phyloP scores from a whole-genome alignment of 2,329 filamentous ascomycete species.

The Ascochyta koolunga region DNA sequence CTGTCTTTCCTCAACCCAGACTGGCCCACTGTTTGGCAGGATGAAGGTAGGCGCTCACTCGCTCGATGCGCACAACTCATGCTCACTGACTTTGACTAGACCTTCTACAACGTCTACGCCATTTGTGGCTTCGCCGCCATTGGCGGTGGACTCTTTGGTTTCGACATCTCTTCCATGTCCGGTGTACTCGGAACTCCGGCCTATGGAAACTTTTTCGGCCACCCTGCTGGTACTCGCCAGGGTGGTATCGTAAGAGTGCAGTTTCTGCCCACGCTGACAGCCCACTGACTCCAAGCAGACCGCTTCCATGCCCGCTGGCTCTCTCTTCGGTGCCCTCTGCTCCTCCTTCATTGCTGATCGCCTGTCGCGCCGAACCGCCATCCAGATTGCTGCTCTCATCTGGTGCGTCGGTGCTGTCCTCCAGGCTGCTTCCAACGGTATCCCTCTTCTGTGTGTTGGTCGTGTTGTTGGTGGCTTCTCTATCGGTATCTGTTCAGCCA shows the following conservation, averaged over 20 bases:
- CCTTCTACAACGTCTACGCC: conserved; percentile 60
- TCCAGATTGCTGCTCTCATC: conserved; percentile 53
- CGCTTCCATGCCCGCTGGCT: conserved; percentile 58
- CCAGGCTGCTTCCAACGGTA: conserved; percentile 47
- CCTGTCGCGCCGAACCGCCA: conserved; percentile 52
- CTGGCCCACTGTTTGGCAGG: conserved; percentile 25
- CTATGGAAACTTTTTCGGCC: conserved; percentile 47
- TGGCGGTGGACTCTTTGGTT: conserved; percentile 51
- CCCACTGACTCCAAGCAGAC: conserved; percentile 38
- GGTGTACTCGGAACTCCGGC: conserved; percentile 44
- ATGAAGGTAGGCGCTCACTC: conserved; percentile 34
- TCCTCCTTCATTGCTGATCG: conserved; percentile 56
- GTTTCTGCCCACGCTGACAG: background rate
- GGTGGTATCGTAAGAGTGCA: conserved; percentile 53
- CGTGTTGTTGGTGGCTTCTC: conserved; percentile 84
- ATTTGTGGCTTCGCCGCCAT: conserved; percentile 67
- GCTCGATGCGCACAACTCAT: background rate
- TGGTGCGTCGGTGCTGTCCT: conserved; percentile 55
- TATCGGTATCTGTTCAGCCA: conserved; percentile 87
- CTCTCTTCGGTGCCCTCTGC: conserved; percentile 53
- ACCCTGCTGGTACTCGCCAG: conserved; percentile 44
- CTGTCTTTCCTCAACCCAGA: conserved; percentile 13
- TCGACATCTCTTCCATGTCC: conserved; percentile 50
- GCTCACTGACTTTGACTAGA: conserved; percentile 17
- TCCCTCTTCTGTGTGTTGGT: conserved; percentile 52